Conservation (phyloP, 2,329 filamentous ascomycete species). For the Fusarium subglutinans region DNA sequence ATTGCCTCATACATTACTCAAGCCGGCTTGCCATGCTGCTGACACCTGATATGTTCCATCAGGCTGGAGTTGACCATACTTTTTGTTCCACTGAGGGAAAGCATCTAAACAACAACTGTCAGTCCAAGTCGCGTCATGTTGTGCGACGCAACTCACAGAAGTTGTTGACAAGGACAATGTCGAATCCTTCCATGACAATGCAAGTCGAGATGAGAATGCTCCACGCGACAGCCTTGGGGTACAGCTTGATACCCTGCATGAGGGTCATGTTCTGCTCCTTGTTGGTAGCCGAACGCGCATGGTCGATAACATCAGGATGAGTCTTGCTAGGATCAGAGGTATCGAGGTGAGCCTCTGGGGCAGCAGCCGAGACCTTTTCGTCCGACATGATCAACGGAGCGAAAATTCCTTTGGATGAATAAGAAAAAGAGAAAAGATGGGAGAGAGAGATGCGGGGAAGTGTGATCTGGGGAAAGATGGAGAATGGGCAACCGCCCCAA, state of each 20-base stretch:
- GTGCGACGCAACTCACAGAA: constrained; percentile 15
- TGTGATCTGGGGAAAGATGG: constrained; percentile 6
- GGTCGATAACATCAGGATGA: constrained; percentile 28
- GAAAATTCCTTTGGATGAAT: background rate
- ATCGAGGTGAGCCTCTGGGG: constrained; percentile 1
- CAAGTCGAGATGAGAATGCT: constrained; percentile 36
- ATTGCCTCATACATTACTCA: constrained; percentile 25
- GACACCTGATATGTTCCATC: constrained; percentile 35
- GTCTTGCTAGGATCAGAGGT: constrained; percentile 25
- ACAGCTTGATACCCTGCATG: constrained; percentile 35
- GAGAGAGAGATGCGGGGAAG: constrained; percentile 14
- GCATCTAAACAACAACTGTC: constrained; percentile 5
- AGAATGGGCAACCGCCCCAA: background rate
- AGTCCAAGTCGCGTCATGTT: background rate
- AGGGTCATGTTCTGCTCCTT: constrained; percentile 39
- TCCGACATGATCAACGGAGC: constrained; percentile 5
- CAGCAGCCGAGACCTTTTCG: constrained; percentile 16
- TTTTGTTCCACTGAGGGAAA: constrained; percentile 35
- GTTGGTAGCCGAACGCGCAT: constrained; percentile 29
- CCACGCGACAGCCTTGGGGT: constrained; percentile 36
- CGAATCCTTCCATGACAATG: constrained; percentile 39
- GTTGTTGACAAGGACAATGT: constrained; percentile 34
- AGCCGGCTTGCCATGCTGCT: constrained; percentile 34
- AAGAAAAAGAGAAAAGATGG: background rate
- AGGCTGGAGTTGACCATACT: constrained; percentile 26